A percentile compares a stretch with the other conserved stretches of the same genome.
Conservation (phyloP, 768 basidiomycete genomes). For the Hericium erinaceus region DNA sequence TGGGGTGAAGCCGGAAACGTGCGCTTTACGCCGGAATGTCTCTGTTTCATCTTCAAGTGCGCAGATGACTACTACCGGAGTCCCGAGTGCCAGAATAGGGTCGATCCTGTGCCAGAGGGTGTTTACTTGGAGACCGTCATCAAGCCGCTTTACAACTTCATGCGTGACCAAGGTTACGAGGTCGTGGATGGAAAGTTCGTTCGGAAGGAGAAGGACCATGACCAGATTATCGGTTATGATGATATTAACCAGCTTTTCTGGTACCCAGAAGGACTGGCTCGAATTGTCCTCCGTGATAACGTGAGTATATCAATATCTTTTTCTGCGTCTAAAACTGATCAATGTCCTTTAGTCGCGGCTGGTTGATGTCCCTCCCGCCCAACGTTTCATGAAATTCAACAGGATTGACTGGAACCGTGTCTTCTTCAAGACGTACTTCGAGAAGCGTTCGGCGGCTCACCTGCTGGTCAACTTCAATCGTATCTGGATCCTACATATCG, state of each 20-base stretch:
- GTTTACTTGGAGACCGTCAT: constrained; percentile 86
- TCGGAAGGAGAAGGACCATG: constrained; percentile 87
- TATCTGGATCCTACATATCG: constrained; percentile 93
- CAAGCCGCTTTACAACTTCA: constrained; percentile 91
- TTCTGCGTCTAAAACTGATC: constrained; percentile 1
- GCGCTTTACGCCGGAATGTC: constrained; percentile 90
- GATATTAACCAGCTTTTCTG: constrained; percentile 99
- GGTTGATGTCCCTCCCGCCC: constrained; percentile 83
- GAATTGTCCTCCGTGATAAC: constrained; percentile 83
- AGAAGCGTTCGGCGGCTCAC: constrained; percentile 89
- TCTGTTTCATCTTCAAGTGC: constrained; percentile 99
- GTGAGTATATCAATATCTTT: constrained; percentile 32
- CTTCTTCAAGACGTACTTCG: constrained; percentile 98
- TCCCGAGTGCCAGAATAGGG: constrained; percentile 90
- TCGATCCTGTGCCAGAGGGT: constrained; percentile 92
- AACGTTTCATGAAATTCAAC: constrained; percentile 89
- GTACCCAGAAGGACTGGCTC: constrained; percentile 96
- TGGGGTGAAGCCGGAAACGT: constrained; percentile 99
- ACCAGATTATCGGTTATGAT: constrained; percentile 97
- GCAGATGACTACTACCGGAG: constrained; percentile 99
- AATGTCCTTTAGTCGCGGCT: constrained; percentile 60
- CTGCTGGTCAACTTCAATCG: constrained; percentile 99
- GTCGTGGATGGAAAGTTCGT: constrained; percentile 93
- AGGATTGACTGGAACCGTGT: constrained; percentile 89
- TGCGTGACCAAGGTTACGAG: constrained; percentile 97